These are phyloP conservation scores for Russula emetica DNA, from an alignment of 768 basidiomycete genomes.

Conservation along the genomic window DNA sequence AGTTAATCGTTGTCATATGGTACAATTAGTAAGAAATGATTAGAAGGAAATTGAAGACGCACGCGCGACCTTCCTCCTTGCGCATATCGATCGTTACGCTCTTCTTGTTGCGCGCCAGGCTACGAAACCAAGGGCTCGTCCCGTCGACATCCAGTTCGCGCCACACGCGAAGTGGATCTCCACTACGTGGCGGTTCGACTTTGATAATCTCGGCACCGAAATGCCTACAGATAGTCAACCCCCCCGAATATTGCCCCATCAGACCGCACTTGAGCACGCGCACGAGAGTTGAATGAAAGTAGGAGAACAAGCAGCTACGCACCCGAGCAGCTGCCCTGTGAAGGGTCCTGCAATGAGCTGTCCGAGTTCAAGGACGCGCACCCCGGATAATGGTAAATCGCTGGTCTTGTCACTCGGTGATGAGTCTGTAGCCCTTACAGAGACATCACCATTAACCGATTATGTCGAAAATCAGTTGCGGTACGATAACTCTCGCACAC, in stretches of 20 bases:
- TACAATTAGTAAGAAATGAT: too few relatives aligned
- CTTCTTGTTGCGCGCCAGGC: conserved; percentile 69
- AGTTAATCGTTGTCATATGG: neutral
- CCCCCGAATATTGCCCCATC: neutral
- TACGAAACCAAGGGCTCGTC: conserved; percentile 70
- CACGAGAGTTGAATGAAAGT: neutral
- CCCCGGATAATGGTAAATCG: conserved; percentile 40
- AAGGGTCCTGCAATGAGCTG: conserved; percentile 72
- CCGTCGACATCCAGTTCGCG: conserved; percentile 67
- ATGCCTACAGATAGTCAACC: neutral
- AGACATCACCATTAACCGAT: neutral
- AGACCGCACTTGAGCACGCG: neutral
- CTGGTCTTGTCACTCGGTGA: neutral
- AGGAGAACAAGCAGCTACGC: conserved; percentile 20
- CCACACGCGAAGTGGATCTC: conserved; percentile 69
- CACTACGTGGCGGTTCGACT: conserved; percentile 56
- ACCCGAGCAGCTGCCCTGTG: conserved; percentile 69
- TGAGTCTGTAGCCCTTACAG: neutral
- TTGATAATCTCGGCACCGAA: conserved; percentile 64
- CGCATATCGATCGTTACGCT: conserved; percentile 64
- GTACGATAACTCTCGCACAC: neutral
- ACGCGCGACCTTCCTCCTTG: conserved; percentile 52
- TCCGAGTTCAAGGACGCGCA: conserved; percentile 64
- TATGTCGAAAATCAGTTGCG: neutral
- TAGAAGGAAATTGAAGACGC: conserved; percentile 23